Base-by-base conservation (phyloP, 2,329 filamentous ascomycete genomes). In the Calycina marina region DNA sequence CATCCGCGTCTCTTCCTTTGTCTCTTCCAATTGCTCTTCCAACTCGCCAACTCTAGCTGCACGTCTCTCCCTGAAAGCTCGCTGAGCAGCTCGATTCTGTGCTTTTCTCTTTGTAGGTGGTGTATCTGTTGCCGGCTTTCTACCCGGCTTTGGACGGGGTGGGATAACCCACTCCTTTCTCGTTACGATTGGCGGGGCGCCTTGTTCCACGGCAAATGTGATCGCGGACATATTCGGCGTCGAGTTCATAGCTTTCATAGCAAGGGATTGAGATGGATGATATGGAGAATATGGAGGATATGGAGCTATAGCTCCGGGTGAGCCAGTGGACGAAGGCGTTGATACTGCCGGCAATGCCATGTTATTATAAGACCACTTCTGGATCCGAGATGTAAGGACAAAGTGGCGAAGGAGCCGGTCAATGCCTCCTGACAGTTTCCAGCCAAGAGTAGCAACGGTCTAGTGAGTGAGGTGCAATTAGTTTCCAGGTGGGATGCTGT, bases 111-210 rank as follows among this genome's bases (percentile, higher is more conserved):
- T 93, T 26, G 85, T 93, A 2, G 82, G 81, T 10, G 86, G 85
- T 32, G 86, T 92, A 52, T 94, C 86, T 20, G 83, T 92, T 28
- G 84, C 83, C 3, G 88, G 86, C 65, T 96, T 96, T 46, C 88
- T 75, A 30, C 88, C 88, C 14, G 90, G 88, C 63, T 86, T 88
- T 28, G 82, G 82, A 39, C 82, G 69, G 16, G 82, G 82, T 14
- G 82, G 82, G 27, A 90, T 75, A 14, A 88, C 68, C 82, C 82
- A 90, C 71, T 88, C 79, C 55, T 77, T 86, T 47, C 71, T 80
- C 20, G 81, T 88, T 54, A 86, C 72, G 32, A 65, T 62, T 32
- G 57, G 49, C 38, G 58, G 54, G 6, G 57, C 55, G 22, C 53
- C 42, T 22, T 55, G 52, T 6, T 12, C 58, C 17, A 56, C 50